These are phyloP conservation scores for Aspergillus panamensis DNA, from an alignment of 495 filamentous ascomycete species.

Conservation along the genomic window DNA sequence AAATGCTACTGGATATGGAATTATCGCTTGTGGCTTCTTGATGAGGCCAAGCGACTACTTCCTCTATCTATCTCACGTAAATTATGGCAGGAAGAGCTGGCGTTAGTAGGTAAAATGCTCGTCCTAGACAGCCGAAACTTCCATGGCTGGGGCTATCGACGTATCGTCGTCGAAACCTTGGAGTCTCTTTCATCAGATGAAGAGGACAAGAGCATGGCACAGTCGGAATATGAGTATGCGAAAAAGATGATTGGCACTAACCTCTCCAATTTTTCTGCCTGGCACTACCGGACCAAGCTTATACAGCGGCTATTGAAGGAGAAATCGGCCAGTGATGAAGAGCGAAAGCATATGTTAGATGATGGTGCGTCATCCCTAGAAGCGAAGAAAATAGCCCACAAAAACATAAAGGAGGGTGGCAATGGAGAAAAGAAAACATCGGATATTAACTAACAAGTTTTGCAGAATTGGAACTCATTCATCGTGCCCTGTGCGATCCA, in stretches of 20 bases:
- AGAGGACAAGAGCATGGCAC: slow-evolving; percentile 54
- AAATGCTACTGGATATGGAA: slow-evolving; percentile 99
- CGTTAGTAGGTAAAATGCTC: slow-evolving; percentile 80
- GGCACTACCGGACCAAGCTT: slow-evolving; percentile 84
- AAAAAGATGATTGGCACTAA: slow-evolving; percentile 77
- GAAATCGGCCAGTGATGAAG: slow-evolving; percentile 55
- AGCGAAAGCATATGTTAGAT: slow-evolving; percentile 66
- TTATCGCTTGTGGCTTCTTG: slow-evolving; percentile 83
- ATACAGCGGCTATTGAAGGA: slow-evolving; percentile 73
- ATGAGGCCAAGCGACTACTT: slow-evolving; percentile 63
- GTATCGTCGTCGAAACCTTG: slow-evolving; percentile 65
- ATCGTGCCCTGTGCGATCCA: slow-evolving; percentile 77
- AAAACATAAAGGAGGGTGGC: slow-evolving; percentile 3
- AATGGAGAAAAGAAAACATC: neutral
- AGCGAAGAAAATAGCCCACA: neutral
- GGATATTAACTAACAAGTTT: neutral
- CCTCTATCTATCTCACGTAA: slow-evolving; percentile 48
- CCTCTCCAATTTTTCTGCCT: slow-evolving; percentile 93
- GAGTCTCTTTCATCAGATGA: slow-evolving; percentile 53
- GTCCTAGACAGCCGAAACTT: slow-evolving; percentile 86
- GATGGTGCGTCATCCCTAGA: slow-evolving; percentile 49
- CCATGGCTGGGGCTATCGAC: slow-evolving; percentile 92
- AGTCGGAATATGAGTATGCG: slow-evolving; percentile 85
- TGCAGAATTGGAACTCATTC: slow-evolving; percentile 70
- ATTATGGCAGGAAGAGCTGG: slow-evolving; percentile 82